Conservation (phyloP, 495 filamentous ascomycete genomes). For the Aspergillus egyptiacus region DNA sequence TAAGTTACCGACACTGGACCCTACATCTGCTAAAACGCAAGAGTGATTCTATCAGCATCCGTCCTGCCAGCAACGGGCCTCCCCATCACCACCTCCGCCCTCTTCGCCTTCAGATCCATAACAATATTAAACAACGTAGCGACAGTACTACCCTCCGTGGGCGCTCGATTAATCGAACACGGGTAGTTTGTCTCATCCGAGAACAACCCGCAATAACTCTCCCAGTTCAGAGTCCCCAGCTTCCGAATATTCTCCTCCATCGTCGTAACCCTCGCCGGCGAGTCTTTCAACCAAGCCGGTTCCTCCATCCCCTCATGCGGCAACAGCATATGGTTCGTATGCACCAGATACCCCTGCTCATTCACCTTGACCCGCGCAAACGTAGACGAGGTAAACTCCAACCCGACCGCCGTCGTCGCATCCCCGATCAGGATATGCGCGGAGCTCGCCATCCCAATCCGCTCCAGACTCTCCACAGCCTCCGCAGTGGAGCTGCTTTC, state of each 20-base stretch:
- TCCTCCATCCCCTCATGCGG: not conserved
- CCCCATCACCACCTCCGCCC: no score
- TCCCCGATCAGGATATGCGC: not conserved
- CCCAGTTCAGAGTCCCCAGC: not conserved
- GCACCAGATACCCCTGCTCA: not conserved
- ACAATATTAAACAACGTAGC: constrained; percentile 5
- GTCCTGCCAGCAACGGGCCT: no score
- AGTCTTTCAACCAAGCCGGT: not conserved
- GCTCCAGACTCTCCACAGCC: not conserved
- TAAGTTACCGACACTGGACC: no score
- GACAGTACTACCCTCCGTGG: no score
- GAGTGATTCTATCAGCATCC: no score
- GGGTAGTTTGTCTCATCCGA: no score
- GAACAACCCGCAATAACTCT: no score
- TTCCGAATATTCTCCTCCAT: not conserved
- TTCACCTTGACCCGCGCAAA: not conserved
- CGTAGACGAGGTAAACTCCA: constrained; percentile 21
- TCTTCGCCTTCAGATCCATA: not conserved
- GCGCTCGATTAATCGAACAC: no score
- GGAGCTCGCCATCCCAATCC: not conserved
- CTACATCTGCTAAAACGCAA: no score
- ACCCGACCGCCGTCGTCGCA: constrained; percentile 34
- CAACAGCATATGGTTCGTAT: not conserved
- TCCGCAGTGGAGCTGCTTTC: not conserved
- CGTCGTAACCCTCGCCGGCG: not conserved